Percentiles rank a stretch among this genome's conserved stretches.
phyloP scores from a whole-genome alignment of 495 filamentous ascomycete species.

The Talaromyces stipitatus region DNA sequence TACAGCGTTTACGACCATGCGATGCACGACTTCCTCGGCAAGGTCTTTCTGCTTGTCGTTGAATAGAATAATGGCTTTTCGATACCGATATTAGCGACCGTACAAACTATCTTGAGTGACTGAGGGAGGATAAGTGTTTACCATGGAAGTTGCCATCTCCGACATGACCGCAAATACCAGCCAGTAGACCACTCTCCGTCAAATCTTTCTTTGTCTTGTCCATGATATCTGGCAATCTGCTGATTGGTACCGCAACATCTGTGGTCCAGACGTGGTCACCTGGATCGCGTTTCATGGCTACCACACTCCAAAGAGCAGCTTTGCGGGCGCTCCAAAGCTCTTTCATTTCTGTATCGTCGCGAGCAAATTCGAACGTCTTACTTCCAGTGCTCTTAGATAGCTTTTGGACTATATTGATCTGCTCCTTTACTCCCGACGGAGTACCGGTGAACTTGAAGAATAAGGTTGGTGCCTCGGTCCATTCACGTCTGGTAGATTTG shows the following conservation, averaged over 20 bases:
- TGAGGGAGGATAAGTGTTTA: slow-evolving; percentile 18
- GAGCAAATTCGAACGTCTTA: slow-evolving; percentile 53
- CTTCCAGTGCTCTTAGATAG: slow-evolving; percentile 41
- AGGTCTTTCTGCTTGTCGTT: slow-evolving; percentile 44
- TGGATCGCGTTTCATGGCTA: slow-evolving; percentile 47
- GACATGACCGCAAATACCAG: slow-evolving; percentile 59
- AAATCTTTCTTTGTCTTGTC: slow-evolving; percentile 55
- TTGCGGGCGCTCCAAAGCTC: slow-evolving; percentile 59
- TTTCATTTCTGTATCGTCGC: slow-evolving; percentile 44
- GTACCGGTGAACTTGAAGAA: slow-evolving; percentile 65
- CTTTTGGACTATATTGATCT: slow-evolving; percentile 48
- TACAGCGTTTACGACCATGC: slow-evolving; percentile 55
- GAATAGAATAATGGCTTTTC: slow-evolving; percentile 50
- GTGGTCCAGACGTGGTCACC: slow-evolving; percentile 59
- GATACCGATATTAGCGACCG: neutral
- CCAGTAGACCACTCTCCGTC: slow-evolving; percentile 45
- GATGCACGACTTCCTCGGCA: slow-evolving; percentile 45
- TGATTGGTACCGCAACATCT: slow-evolving; percentile 61
- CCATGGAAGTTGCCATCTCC: slow-evolving; percentile 62
- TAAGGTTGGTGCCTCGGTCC: slow-evolving; percentile 55
- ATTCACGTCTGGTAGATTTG: slow-evolving; percentile 43
- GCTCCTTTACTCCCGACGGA: slow-evolving; percentile 48
- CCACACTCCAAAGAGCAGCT: slow-evolving; percentile 51
- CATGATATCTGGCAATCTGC: slow-evolving; percentile 52
- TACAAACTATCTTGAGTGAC: neutral